phyloP scores from a whole-genome alignment of 2,329 filamentous ascomycete species.

The Pezicula rhizophila region DNA sequence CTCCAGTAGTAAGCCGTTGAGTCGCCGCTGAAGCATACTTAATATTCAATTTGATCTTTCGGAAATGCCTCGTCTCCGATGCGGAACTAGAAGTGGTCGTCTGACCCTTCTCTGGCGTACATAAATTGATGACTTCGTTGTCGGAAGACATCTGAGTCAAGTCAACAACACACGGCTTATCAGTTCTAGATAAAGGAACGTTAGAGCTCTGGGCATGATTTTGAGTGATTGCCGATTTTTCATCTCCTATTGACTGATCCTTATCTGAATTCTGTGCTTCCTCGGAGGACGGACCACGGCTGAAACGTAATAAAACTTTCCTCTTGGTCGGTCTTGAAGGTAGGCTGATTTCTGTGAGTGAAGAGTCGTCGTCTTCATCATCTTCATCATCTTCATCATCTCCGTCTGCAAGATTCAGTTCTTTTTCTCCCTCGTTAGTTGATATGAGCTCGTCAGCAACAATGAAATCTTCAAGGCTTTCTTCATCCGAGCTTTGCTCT shows the following conservation, averaged over 20 bases:
- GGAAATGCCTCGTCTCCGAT: no score
- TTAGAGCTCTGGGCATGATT: not conserved
- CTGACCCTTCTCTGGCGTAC: no score
- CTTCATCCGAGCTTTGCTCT: slow-evolving; percentile 35
- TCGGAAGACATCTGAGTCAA: no score
- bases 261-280: not conserved
- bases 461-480: slow-evolving; percentile 44
- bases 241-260: not conserved
- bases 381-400: slow-evolving; percentile 10
- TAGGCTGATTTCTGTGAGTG: slow-evolving; percentile 8
- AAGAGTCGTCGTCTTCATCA: slow-evolving; percentile 11
- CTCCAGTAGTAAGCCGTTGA: slow-evolving; percentile 6
- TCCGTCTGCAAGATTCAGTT: slow-evolving; percentile 20
- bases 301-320: no score
- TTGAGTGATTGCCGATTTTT: not conserved
- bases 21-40: not conserved
- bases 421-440: slow-evolving; percentile 9
- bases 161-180: no score
- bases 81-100: no score
- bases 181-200: no score
- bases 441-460: slow-evolving; percentile 25
- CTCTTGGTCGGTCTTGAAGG: not conserved
- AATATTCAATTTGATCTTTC: no score
- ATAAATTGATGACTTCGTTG: no score
- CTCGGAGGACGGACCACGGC: no score